Evolutionary conservation across 2,329 filamentous ascomycete genomes (phyloP).

Genomic region (Fusarium chuoi): DNA sequence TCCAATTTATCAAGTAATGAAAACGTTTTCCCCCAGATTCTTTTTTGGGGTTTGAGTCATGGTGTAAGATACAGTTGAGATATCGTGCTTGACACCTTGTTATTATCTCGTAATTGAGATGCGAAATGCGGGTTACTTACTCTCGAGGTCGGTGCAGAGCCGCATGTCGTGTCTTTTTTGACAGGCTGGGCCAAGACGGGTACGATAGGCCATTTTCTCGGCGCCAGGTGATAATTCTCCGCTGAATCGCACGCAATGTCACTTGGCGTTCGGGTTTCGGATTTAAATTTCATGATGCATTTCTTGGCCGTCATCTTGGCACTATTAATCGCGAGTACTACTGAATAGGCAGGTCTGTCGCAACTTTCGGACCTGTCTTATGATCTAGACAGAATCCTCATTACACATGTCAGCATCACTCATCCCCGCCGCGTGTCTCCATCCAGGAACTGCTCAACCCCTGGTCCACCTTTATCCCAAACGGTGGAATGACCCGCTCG

Average conservation of each 20-base stretch:
- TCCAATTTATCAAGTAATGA: conserved; percentile 19
- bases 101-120: conserved; percentile 5
- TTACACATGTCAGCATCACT: conserved; percentile 3
- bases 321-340: neutral
- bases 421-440: neutral
- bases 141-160: conserved; percentile 9
- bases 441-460: neutral
- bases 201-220: conserved; percentile 8
- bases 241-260: conserved; percentile 16
- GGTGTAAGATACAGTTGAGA: conserved; percentile 9
- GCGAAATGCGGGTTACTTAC: neutral
- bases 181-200: neutral
- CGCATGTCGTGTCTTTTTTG: neutral
- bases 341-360: conserved; percentile 22
- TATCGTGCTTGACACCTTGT: conserved; percentile 25
- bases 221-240: neutral
- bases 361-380: neutral
- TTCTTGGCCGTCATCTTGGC: neutral
- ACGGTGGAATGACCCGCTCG: neutral
- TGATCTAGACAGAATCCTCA: neutral
- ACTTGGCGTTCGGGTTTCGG: conserved; percentile 4
- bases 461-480: neutral
- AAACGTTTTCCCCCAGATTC: conserved; percentile 31
- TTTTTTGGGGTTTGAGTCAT: neutral
- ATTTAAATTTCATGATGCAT: neutral